Conservation (phyloP, 768 basidiomycete genomes). For the Cubamyces lactineus region DNA sequence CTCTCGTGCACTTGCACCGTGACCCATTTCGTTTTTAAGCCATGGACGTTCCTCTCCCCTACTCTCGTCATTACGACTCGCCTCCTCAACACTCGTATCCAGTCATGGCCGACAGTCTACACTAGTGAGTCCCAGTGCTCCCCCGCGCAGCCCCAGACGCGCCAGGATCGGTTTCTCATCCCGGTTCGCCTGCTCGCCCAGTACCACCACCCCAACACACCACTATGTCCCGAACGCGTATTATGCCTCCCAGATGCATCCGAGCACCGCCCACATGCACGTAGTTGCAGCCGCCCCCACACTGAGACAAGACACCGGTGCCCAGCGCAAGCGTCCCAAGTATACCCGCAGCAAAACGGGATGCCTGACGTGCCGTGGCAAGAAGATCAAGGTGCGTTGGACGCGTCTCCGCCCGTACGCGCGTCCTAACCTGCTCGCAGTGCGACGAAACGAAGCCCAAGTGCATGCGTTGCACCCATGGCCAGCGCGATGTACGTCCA, state of each 20-base stretch:
- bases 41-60: slow-evolving; percentile 31
- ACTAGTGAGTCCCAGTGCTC: slow-evolving; percentile 34
- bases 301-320: slow-evolving; percentile 47
- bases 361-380: slow-evolving; percentile 89
- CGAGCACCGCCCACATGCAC: slow-evolving; percentile 46
- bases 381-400: slow-evolving; percentile 87
- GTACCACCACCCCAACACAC: slow-evolving; percentile 30
- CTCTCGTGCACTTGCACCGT: slow-evolving; percentile 20
- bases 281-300: slow-evolving; percentile 48
- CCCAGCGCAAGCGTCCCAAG: slow-evolving; percentile 84
- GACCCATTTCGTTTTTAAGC: slow-evolving; percentile 31
- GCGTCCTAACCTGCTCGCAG: slow-evolving; percentile 40
- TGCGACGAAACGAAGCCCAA: slow-evolving; percentile 91
- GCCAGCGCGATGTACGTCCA: slow-evolving; percentile 73
- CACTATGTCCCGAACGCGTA: slow-evolving; percentile 33
- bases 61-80: slow-evolving; percentile 30
- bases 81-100: slow-evolving; percentile 29
- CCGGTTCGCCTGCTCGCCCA: slow-evolving; percentile 14
- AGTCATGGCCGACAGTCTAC: slow-evolving; percentile 39
- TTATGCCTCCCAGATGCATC: slow-evolving; percentile 37
- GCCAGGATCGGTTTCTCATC: not conserved
- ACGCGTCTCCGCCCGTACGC: not conserved
- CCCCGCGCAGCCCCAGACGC: not conserved
- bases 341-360: slow-evolving; percentile 95
- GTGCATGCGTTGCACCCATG: slow-evolving; percentile 85